phyloP scores from a whole-genome alignment of 2,329 filamentous ascomycete species.

The Coniochaeta hoffmannii region DNA sequence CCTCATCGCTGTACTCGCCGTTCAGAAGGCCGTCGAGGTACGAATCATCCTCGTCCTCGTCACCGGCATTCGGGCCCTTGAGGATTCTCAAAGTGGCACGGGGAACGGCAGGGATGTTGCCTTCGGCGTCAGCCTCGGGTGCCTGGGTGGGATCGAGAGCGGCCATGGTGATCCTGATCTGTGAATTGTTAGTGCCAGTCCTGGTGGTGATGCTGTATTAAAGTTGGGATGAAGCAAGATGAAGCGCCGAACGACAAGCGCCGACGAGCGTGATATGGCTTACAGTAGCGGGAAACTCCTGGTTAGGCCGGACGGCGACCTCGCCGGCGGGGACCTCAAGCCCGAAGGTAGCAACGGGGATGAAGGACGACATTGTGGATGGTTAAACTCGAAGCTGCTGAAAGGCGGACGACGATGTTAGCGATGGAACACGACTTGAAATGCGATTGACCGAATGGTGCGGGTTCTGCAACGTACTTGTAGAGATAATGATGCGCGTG shows the following conservation, averaged over 20 bases:
- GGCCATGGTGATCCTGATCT: constrained; percentile 99
- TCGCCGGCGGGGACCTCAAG: constrained; percentile 84
- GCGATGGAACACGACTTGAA: neutral
- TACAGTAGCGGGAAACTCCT: constrained; percentile 78
- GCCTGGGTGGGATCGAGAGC: constrained; percentile 85
- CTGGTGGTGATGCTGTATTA: neutral
- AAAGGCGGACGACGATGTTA: neutral
- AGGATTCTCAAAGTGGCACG: constrained; percentile 89
- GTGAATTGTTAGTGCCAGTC: constrained; percentile 6
- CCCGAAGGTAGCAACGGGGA: constrained; percentile 77
- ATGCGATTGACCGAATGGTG: neutral
- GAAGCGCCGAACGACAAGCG: neutral
- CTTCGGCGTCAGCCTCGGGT: constrained; percentile 56
- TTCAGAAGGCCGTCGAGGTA: constrained; percentile 50
- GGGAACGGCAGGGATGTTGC: constrained; percentile 53
- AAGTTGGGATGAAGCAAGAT: neutral
- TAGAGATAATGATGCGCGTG: neutral
- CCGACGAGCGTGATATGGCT: constrained; percentile 29
- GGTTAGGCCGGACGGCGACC: constrained; percentile 69
- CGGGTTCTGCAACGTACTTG: neutral
- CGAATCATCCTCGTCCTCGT: constrained; percentile 63
- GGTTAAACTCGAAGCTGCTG: neutral
- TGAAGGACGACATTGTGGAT: constrained; percentile 44
- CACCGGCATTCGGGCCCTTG: constrained; percentile 58
- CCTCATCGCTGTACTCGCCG: constrained; percentile 31